Conservation (phyloP, 495 filamentous ascomycete genomes). For the Trypethelium eluteriae region DNA sequence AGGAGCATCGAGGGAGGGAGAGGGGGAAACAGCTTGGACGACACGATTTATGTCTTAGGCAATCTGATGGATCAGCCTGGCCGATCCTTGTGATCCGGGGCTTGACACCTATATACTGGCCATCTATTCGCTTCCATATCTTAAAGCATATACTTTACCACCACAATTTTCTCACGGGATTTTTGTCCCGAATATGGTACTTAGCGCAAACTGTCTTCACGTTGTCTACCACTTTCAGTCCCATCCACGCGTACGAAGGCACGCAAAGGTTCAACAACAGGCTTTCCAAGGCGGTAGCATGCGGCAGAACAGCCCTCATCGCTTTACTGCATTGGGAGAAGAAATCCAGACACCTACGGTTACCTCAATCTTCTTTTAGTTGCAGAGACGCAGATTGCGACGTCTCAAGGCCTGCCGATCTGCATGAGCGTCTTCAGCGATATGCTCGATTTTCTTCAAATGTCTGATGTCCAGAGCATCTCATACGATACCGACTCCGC, state of each 20-base stretch:
- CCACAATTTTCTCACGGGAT: neutral
- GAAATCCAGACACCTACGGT: neutral
- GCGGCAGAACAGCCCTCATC: constrained; percentile 1
- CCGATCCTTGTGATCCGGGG: too few relatives aligned
- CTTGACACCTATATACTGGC: too few relatives aligned
- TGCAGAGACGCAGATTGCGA: too few relatives aligned
- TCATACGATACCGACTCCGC: neutral
- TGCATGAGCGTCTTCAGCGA: neutral
- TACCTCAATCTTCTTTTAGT: neutral
- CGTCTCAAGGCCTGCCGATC: neutral
- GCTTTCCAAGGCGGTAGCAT: neutral
- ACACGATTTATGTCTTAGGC: neutral
- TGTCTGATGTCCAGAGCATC: neutral
- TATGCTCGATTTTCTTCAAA: neutral
- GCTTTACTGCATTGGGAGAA: neutral
- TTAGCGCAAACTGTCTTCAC: neutral
- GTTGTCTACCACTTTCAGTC: neutral
- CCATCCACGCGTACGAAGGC: neutral
- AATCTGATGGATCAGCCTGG: neutral
- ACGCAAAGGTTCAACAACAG: too few relatives aligned
- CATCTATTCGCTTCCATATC: too few relatives aligned
- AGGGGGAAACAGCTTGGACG: neutral
- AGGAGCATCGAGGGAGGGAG: neutral
- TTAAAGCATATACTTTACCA: too few relatives aligned
- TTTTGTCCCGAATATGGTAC: neutral